Percentiles rank a stretch among this genome's conserved stretches.
phyloP scores from a whole-genome alignment of 805 yeast genomes.

The Cyberlindnera euphorbiiphila region DNA sequence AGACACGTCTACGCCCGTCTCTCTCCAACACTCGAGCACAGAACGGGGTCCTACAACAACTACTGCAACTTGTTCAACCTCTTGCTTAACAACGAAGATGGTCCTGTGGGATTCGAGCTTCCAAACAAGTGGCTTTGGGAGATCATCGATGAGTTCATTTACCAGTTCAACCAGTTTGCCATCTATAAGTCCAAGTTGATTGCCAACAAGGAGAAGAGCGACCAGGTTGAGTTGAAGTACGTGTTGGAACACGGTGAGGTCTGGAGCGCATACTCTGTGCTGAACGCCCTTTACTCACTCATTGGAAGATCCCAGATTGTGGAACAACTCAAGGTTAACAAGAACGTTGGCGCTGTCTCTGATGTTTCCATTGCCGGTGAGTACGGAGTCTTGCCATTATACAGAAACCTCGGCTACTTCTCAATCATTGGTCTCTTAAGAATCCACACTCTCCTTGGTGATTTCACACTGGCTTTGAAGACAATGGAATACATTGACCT shows the following conservation, averaged over 20 bases:
- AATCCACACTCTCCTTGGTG: constrained; percentile 47
- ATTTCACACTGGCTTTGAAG: constrained; percentile 45
- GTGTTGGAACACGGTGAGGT: constrained; percentile 37
- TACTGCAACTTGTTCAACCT: constrained; percentile 45
- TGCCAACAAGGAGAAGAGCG: constrained; percentile 27
- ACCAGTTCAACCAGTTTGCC: constrained; percentile 45
- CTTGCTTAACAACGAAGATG: constrained; percentile 39
- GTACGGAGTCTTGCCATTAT: constrained; percentile 39
- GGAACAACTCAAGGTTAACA: constrained; percentile 19
- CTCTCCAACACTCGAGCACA: constrained; percentile 40
- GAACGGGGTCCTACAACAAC: constrained; percentile 45
- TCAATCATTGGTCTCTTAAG: constrained; percentile 45
- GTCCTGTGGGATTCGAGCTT: constrained; percentile 42
- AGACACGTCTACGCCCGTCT: constrained; percentile 45
- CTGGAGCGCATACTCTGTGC: constrained; percentile 45
- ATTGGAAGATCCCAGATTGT: constrained; percentile 33
- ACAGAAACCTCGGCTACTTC: constrained; percentile 45
- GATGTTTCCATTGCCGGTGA: constrained; percentile 37
- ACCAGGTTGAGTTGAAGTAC: constrained; percentile 33
- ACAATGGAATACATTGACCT: constrained; percentile 45
- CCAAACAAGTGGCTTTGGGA: constrained; percentile 52
- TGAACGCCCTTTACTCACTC: constrained; percentile 45
- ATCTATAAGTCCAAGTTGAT: constrained; percentile 37
- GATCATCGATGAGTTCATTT: constrained; percentile 48
- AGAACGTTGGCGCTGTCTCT: constrained; percentile 11